Conservation (phyloP, 1,284 basidiomycete species). For the Ganoderma lucidum region DNA sequence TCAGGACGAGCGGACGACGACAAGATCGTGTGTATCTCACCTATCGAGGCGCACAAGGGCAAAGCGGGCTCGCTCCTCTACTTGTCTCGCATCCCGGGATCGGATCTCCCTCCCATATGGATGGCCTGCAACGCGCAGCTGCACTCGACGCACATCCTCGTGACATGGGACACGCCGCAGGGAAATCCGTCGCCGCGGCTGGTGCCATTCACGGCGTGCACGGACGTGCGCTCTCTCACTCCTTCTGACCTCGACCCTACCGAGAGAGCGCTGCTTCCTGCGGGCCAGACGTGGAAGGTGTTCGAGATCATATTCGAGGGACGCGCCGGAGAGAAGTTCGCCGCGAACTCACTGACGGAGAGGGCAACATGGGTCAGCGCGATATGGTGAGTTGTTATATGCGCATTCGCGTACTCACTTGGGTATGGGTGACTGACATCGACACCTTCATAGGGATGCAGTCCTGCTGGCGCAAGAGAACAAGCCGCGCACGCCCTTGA, state of each 20-base stretch:
- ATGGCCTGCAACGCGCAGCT: slow-evolving; percentile 58
- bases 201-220: slow-evolving; percentile 59
- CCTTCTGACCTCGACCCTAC: slow-evolving; percentile 50
- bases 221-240: slow-evolving; percentile 68
- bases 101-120: slow-evolving; percentile 55
- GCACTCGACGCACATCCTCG: slow-evolving; percentile 53
- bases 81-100: slow-evolving; percentile 45
- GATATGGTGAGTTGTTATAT: slow-evolving; percentile 61
- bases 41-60: slow-evolving; percentile 45
- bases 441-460: slow-evolving; percentile 57
- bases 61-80: slow-evolving; percentile 57
- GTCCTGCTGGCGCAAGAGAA: slow-evolving; percentile 54
- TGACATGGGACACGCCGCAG: slow-evolving; percentile 55
- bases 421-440: slow-evolving; percentile 1
- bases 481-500: slow-evolving; percentile 26
- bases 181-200: slow-evolving; percentile 54
- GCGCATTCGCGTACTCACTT: background rate
- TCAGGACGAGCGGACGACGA: slow-evolving; percentile 8
- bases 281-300: slow-evolving; percentile 47
- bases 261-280: slow-evolving; percentile 51
- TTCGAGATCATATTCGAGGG: slow-evolving; percentile 72
- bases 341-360: slow-evolving; percentile 63
- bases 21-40: slow-evolving; percentile 41
- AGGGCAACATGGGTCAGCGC: slow-evolving; percentile 75
- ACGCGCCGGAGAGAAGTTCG: slow-evolving; percentile 63